Evolutionary conservation across 805 yeast genomes (phyloP), one percentile per base, ranked within the genome.

Genomic region (Novakomyces olei): DNA sequence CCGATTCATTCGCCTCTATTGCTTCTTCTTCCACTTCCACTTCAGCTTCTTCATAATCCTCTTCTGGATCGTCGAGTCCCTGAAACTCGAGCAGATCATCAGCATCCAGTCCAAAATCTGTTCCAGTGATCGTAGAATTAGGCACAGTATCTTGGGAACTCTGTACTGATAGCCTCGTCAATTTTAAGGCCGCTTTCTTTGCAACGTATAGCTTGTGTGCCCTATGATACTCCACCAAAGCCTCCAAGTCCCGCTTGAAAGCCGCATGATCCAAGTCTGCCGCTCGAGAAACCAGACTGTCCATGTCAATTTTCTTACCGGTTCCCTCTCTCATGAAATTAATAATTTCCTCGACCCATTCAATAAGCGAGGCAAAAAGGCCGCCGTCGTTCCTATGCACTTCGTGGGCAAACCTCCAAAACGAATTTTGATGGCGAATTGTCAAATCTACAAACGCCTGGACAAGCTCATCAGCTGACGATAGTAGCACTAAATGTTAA

Each of bases 311-410:
- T 14, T 37, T 33, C 27, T 23, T 17, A 15, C 26, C 27, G 14
- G 44, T 35, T 36, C 83, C 78, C 33, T 60, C 57, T 36, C 77
- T 63, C 32, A 83, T 53, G 39, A 78, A 67, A 8, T 57, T 54
- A 18, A 81, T 55, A 33, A 80, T 68, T 14, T 60, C 55, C 37
- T 75, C 69, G 29, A 79, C 58, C 95, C 95, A 85, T 4, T 51
- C 50, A 29, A 79, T 61, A 33, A 88, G 54, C 3, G 70, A 69
- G 32, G 71, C 68, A 53, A 85, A 85, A 4, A 85, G 54, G 4
- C 70, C 66, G 20, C 66, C 65, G 46, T 85, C 96, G 40, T 76
- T 69, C n/a, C 61, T 39, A 49, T 83, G 81, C n/a, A 81, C 66
- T 34, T 75, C 71, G 46, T 79, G 85, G 36, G 85, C 60, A 45